Evolutionary conservation across 345 rosid genomes (phyloP), one percentile per base, ranked within the genome.

Genomic region (Acer yangbiense): DNA sequence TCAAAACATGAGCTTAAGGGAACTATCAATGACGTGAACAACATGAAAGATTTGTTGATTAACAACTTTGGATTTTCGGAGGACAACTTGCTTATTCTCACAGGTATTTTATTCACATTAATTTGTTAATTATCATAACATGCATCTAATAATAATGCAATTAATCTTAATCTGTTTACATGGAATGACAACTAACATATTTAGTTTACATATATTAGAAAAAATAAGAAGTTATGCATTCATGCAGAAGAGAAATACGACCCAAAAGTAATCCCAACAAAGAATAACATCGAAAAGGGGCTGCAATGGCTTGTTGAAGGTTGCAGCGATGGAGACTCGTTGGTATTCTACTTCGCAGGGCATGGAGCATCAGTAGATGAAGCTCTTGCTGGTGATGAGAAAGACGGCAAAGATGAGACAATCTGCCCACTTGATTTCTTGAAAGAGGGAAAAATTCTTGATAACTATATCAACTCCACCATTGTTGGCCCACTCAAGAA

Each of bases 291-390:
- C 25, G 58, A 54, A 44, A 66, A 61, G 1, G 68, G 80, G 7
- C 68, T 87, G 76, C 23, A 73, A 12, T 87, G 90, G 90, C 85
- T 87, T 7, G 85, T 87, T 50, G 71, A 78, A 43, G 87, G 52
- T 21, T 77, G 87, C 82, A 18, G 55, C 72, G 23, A 68, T 0
- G 86, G 83, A 57, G 83, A 87, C 69, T 83, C 90, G 0, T 61
- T 85, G 44, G 82, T 85, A 23, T 87, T 87, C 83, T 87, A 77
- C 69, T 87, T 83, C 80, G 85, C 90, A 2, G 90, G 90, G 16
- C 88, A 87, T 4, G 90, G 90, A 17, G 11, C 82, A 17, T 14
- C 82, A 6, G 66, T 80, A 54, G 78, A 77, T 54, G 75, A 78
- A 0, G 88, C 85, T 41, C 55, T 43, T 32, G 2, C 72, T 2